These are phyloP conservation scores for Sporobolomyces roseus DNA, from an alignment of 768 basidiomycete genomes.

Conservation along the genomic window DNA sequence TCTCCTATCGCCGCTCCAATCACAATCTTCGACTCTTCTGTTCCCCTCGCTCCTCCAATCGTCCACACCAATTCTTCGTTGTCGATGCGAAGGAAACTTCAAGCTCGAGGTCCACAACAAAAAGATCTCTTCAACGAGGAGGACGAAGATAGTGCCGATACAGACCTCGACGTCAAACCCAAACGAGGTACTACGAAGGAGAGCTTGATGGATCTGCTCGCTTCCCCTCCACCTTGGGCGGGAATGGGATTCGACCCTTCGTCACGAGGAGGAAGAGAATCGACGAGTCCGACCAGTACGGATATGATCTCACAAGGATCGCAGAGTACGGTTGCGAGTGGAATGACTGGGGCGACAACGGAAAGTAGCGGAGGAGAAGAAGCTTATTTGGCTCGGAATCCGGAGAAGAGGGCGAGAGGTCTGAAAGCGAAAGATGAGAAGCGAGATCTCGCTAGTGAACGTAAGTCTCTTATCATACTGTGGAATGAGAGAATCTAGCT, in stretches of 20 bases:
- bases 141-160: constrained; percentile 9
- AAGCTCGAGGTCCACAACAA: constrained; percentile 10
- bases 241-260: too few relatives aligned
- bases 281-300: not conserved
- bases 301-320: constrained; percentile 14
- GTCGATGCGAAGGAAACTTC: not conserved
- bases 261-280: too few relatives aligned
- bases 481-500: too few relatives aligned
- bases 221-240: constrained; percentile 28
- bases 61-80: not conserved
- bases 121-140: constrained; percentile 24
- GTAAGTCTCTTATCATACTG: not conserved
- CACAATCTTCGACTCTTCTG: too few relatives aligned
- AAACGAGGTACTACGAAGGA: not conserved
- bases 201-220: constrained; percentile 21
- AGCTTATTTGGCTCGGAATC: constrained; percentile 9
- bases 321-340: constrained; percentile 8
- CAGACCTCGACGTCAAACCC: too few relatives aligned
- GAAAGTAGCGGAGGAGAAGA: constrained; percentile 17
- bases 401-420: not conserved
- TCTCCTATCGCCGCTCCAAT: too few relatives aligned
- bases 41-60: not conserved
- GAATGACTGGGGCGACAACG: not conserved
- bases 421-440: constrained; percentile 38
- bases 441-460: constrained; percentile 28